Base-by-base conservation (phyloP, 2,329 filamentous ascomycete species). In the Colletotrichum lini region DNA sequence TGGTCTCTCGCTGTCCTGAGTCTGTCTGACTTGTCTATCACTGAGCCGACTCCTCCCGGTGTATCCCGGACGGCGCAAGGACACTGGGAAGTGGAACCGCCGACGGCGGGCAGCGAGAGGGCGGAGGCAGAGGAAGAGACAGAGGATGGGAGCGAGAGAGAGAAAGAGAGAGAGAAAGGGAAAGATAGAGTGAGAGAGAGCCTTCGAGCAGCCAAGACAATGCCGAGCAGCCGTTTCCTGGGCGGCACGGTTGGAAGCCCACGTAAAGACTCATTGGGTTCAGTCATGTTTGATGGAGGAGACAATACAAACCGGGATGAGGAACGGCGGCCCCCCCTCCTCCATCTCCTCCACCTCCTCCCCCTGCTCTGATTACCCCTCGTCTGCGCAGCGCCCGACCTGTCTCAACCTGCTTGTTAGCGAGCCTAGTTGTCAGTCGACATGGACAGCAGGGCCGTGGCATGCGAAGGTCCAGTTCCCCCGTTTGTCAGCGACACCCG, bases 161-260 rank as follows among this genome's bases (percentile, higher is more conserved):
- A 35, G 8, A 35, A 8, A 35, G 30, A 35, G 7, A 35, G 30
- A 35, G 7, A 35, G 30, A 35, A 6, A 35, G 30, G 8, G 5
- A 35, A 6, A 35, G 30, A 35, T 1, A 35, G 30, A 35, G 30
- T 7, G 30, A 9, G 30, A 35, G 30, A 35, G 30, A 35, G 21
- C 12, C 23, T 47, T 3, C 12, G 35, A 15, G 13, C 40, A 23
- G 65, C 65, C 65, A 68, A 71, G 68, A 71, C 15, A 30, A 26
- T 63, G 68, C 68, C 65, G 38, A 71, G 68, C 18, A 58, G 58
- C 40, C 21, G 47, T 49, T 58, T 38, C 42, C 68, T 42, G 56
- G 57, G 65, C 57, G 59, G 40, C 26, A 23, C 64, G 64, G 64
- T 50, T 57, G 49, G 49, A 58, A 56, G 45, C 40, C 68, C 50